A percentile compares a stretch with the other conserved stretches of the same genome.
Evolutionary conservation across 345 rosid species (phyloP).

Genomic region (Rubroshorea leprosula): DNA sequence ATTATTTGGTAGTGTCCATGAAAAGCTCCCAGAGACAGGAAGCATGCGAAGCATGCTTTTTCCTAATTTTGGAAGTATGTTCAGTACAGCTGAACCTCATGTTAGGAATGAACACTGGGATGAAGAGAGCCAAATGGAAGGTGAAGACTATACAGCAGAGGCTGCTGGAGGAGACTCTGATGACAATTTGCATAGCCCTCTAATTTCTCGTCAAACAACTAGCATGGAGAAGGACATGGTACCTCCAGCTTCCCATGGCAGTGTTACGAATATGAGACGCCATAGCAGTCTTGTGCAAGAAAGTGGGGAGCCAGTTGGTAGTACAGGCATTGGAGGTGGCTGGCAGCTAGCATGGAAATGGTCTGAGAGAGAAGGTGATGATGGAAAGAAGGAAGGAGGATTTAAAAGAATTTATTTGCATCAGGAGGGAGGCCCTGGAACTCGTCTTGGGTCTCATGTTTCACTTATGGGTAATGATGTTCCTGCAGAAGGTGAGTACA

Average conservation of each 20-base stretch:
- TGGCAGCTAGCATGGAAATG: slow-evolving; percentile 93
- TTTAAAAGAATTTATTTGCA: slow-evolving; percentile 73
- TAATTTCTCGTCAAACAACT: slow-evolving; percentile 76
- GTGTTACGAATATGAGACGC: slow-evolving; percentile 56
- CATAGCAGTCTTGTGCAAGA: slow-evolving; percentile 61
- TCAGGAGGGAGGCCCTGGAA: slow-evolving; percentile 57
- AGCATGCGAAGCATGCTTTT: slow-evolving; percentile 61
- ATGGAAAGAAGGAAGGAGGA: slow-evolving; percentile 56
- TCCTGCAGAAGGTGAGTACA: slow-evolving; percentile 45
- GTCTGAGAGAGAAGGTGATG: slow-evolving; percentile 44
- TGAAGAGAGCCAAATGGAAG: slow-evolving; percentile 66
- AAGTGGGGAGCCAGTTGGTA: slow-evolving; percentile 41
- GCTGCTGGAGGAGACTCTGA: slow-evolving; percentile 56
- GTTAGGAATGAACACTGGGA: slow-evolving; percentile 66
- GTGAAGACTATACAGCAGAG: slow-evolving; percentile 47
- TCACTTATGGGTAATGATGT: slow-evolving; percentile 50
- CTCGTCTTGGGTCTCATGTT: slow-evolving; percentile 62
- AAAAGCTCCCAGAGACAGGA: slow-evolving; percentile 68
- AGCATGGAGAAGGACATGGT: slow-evolving; percentile 65
- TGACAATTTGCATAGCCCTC: slow-evolving; percentile 69
- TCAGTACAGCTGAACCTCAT: slow-evolving; percentile 46
- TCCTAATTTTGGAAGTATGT: slow-evolving; percentile 78
- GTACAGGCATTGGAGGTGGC: slow-evolving; percentile 83
- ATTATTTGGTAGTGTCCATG: slow-evolving; percentile 76
- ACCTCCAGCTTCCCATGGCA: slow-evolving; percentile 45